phyloP scores from a whole-genome alignment of 495 filamentous ascomycete genomes.

The Jackrogersella multiformis region DNA sequence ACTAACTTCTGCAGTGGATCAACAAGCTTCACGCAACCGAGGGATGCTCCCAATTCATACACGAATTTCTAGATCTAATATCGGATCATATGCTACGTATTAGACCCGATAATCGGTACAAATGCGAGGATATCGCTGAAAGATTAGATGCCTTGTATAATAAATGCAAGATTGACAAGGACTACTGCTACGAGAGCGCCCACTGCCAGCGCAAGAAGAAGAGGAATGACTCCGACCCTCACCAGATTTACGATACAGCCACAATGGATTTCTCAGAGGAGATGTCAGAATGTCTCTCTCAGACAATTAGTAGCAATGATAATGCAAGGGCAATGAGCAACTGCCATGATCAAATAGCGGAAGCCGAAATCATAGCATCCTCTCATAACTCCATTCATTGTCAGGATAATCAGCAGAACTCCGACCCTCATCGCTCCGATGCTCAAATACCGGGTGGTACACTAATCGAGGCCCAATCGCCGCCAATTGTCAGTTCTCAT shows the following conservation, averaged over 20 bases:
- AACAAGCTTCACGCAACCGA: constrained; percentile 26
- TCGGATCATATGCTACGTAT: constrained; percentile 27
- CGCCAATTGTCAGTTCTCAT: no score
- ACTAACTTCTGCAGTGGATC: constrained; percentile 19
- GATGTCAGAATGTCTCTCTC: not conserved
- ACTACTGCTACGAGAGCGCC: not conserved
- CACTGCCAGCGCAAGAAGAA: not conserved
- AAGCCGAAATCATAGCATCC: not conserved
- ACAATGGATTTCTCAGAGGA: not conserved
- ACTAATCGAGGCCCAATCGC: not conserved
- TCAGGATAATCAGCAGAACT: not conserved
- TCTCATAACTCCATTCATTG: not conserved
- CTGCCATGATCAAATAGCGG: not conserved
- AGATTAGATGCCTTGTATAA: not conserved
- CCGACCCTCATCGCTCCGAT: not conserved
- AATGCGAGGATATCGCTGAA: not conserved
- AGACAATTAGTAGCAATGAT: not conserved
- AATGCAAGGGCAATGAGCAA: not conserved
- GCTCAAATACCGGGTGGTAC: not conserved
- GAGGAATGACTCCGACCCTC: not conserved
- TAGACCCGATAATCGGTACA: not conserved
- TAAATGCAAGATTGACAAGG: not conserved
- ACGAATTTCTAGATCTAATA: constrained; percentile 35
- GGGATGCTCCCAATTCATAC: constrained; percentile 26
- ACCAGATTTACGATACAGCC: not conserved